phyloP scores from a whole-genome alignment of 768 basidiomycete species.

The Suillus luteus region DNA sequence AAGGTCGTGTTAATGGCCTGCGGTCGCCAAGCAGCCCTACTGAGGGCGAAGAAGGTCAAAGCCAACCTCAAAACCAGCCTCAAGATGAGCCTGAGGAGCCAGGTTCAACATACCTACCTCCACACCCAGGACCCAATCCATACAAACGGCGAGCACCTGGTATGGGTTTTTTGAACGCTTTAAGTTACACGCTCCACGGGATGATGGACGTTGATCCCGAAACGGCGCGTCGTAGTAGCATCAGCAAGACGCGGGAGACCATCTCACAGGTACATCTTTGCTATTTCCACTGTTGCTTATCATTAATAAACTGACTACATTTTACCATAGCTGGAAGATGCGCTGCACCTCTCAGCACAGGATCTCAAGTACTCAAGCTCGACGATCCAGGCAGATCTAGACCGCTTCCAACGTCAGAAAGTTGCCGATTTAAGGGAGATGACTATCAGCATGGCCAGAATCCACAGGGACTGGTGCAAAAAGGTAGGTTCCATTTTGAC shows the following conservation, averaged over 20 bases:
- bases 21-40: conserved; percentile 24
- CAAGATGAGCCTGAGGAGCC: conserved; percentile 43
- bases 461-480: conserved; percentile 96
- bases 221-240: conserved; percentile 88
- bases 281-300: conserved; percentile 14
- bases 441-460: conserved; percentile 85
- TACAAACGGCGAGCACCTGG: conserved; percentile 65
- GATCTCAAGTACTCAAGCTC: conserved; percentile 96
- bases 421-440: conserved; percentile 95
- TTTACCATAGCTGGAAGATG: conserved; percentile 81
- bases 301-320: conserved; percentile 18
- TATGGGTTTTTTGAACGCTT: conserved; percentile 85
- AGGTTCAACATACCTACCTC: conserved; percentile 59
- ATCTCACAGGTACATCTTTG: conserved; percentile 79
- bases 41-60: conserved; percentile 31
- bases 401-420: conserved; percentile 98
- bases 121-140: conserved; percentile 80
- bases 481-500: conserved; percentile 54
- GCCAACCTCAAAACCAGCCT: conserved; percentile 15
- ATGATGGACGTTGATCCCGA: conserved; percentile 99
- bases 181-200: conserved; percentile 93
- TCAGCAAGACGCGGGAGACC: conserved; percentile 90
- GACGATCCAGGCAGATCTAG: conserved; percentile 96
- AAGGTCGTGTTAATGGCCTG: conserved; percentile 45
- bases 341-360: conserved; percentile 86